Percentiles rank a stretch among this genome's conserved stretches.
phyloP scores from a whole-genome alignment of 495 filamentous ascomycete genomes.

The Choiromyces venosus region DNA sequence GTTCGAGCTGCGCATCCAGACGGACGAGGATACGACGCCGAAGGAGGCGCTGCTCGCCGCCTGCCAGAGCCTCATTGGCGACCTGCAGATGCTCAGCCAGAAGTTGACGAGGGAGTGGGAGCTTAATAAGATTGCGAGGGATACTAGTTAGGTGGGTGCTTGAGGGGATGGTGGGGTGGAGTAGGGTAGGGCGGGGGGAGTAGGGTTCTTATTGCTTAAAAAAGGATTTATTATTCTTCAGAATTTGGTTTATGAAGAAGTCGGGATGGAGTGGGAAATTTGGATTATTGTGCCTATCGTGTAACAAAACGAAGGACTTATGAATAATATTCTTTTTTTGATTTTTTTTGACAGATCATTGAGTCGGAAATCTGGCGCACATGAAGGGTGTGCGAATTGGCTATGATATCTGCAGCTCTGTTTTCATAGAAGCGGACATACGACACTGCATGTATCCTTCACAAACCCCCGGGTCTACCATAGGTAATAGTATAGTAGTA shows the following conservation, averaged over 20 bases:
- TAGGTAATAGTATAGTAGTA: too few relatives aligned
- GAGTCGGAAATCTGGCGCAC: neutral
- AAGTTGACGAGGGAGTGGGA: conserved; percentile 96
- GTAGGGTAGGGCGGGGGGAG: neutral
- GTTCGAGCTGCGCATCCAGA: conserved; percentile 84
- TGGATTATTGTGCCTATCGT: conserved; percentile 19
- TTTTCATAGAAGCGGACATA: too few relatives aligned
- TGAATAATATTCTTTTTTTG: neutral
- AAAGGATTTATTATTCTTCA: neutral
- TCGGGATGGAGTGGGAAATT: neutral
- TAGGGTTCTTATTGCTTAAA: conserved; percentile 17
- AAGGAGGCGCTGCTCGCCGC: conserved; percentile 75
- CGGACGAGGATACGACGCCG: conserved; percentile 78
- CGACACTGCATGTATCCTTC: too few relatives aligned
- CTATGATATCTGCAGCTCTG: neutral
- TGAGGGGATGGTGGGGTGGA: conserved; percentile 49
- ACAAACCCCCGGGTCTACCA: neutral
- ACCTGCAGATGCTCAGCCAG: conserved; percentile 67
- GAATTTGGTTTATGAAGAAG: neutral
- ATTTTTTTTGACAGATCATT: neutral
- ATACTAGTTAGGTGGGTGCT: conserved; percentile 72
- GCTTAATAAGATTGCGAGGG: conserved; percentile 79
- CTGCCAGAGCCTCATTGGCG: conserved; percentile 70
- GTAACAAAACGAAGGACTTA: neutral
- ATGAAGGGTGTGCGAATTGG: neutral